phyloP scores from a whole-genome alignment of 2,329 filamentous ascomycete genomes.

The Colletotrichum brevisporum region DNA sequence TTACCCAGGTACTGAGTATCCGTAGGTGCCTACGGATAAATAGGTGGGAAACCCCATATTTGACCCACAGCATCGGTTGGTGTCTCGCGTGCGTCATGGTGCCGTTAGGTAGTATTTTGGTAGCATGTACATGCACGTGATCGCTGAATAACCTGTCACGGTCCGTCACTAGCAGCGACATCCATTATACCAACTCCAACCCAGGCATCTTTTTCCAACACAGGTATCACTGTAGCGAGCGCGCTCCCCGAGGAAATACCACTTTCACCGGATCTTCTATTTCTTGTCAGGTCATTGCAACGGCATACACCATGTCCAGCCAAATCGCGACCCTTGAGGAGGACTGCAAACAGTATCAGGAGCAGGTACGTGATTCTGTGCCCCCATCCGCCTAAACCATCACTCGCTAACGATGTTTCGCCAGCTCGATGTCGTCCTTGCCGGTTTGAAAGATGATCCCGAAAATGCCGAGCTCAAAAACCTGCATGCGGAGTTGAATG shows the following conservation, averaged over 20 bases:
- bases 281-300: background rate
- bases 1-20: background rate
- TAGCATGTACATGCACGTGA: background rate
- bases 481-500: conserved; percentile 85
- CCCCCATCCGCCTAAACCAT: background rate
- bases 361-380: conserved; percentile 61
- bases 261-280: too few relatives aligned
- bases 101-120: too few relatives aligned
- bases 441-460: conserved; percentile 84
- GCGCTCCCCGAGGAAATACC: too few relatives aligned
- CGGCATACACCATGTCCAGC: conserved; percentile 37
- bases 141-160: background rate
- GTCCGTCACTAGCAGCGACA: background rate
- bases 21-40: background rate
- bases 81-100: background rate
- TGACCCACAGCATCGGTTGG: too few relatives aligned
- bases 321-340: conserved; percentile 62
- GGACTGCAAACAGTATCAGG: conserved; percentile 68
- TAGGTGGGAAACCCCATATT: background rate
- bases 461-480: conserved; percentile 83
- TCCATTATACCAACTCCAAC: too few relatives aligned
- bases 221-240: too few relatives aligned
- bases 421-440: conserved; percentile 83
- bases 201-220: too few relatives aligned
- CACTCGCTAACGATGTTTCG: conserved; percentile 40